Conservation (phyloP, 1,284 basidiomycete species). For the Ceratobasidium sp. region DNA sequence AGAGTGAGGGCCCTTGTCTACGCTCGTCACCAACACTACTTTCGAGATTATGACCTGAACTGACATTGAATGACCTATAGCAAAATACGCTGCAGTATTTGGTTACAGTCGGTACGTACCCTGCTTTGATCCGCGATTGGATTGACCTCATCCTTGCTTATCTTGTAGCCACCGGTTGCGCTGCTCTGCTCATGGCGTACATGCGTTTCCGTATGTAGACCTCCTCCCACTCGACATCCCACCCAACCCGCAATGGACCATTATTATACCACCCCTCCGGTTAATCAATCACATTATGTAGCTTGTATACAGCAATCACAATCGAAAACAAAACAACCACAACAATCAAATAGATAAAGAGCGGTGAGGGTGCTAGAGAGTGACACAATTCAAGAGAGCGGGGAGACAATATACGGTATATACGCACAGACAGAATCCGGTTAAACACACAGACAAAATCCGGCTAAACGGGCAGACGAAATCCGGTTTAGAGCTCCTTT, state of each 20-base stretch:
- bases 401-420: neutral
- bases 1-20: too few species aligned
- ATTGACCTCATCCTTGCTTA: neutral
- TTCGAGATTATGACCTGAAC: too few species aligned
- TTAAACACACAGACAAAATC: too few species aligned
- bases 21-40: too few species aligned
- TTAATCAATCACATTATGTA: conserved; percentile 27
- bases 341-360: conserved; percentile 23
- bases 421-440: neutral
- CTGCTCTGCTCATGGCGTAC: conserved; percentile 89
- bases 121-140: neutral
- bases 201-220: conserved; percentile 68
- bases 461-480: too few species aligned
- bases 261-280: conserved; percentile 3
- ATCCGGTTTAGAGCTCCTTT: conserved; percentile 25
- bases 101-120: conserved; percentile 80
- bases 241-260: too few species aligned
- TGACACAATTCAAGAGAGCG: conserved; percentile 19
- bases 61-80: conserved; percentile 58
- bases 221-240: too few species aligned
- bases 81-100: conserved; percentile 87
- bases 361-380: conserved; percentile 28
- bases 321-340: neutral
- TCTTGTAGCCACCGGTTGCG: conserved; percentile 81
- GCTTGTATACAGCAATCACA: neutral